These are phyloP conservation scores for Nakataea oryzae DNA, from an alignment of 2,329 filamentous ascomycete genomes.

Conservation along the genomic window DNA sequence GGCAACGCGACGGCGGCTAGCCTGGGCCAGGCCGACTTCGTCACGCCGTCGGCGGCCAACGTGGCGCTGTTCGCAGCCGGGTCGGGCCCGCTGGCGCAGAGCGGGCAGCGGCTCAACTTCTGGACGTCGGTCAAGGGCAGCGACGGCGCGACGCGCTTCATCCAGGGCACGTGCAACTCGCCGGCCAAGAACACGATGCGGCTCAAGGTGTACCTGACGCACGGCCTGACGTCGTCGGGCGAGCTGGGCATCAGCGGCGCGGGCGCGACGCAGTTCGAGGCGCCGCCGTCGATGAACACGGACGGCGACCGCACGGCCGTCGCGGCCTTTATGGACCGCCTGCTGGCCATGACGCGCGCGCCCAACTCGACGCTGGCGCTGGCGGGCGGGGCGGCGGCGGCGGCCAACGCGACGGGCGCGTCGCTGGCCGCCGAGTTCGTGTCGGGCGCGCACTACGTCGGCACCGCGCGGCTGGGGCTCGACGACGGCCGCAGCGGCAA, in stretches of 20 bases:
- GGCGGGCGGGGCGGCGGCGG: conserved; percentile 1
- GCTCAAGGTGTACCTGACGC: conserved; percentile 38
- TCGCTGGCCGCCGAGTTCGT: conserved; percentile 8
- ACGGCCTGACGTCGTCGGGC: conserved; percentile 35
- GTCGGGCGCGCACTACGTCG: conserved; percentile 17
- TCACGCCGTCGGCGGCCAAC: conserved; percentile 15
- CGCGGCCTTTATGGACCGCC: conserved; percentile 14
- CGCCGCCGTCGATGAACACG: conserved; percentile 23
- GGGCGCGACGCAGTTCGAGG: conserved; percentile 29
- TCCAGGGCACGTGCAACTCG: conserved; percentile 35
- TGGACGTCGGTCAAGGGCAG: conserved; percentile 30
- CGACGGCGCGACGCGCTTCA: conserved; percentile 24
- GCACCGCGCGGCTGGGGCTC: conserved; percentile 50
- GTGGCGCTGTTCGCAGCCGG: conserved; percentile 23
- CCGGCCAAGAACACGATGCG: conserved; percentile 29
- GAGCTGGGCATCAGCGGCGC: conserved; percentile 27
- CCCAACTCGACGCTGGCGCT: conserved; percentile 14
- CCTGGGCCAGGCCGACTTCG: conserved; percentile 11
- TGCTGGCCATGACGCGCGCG: conserved; percentile 15
- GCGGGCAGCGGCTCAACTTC: conserved; percentile 34
- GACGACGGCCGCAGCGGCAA: conserved; percentile 39
- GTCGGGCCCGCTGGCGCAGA: conserved; percentile 30
- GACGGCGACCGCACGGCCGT: conserved; percentile 17
- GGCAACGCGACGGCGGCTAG: conserved; percentile 13
- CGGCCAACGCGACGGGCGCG: conserved; percentile 8